Evolutionary conservation across 1,284 basidiomycete species (phyloP).

Genomic region (Ustilago tritici): DNA sequence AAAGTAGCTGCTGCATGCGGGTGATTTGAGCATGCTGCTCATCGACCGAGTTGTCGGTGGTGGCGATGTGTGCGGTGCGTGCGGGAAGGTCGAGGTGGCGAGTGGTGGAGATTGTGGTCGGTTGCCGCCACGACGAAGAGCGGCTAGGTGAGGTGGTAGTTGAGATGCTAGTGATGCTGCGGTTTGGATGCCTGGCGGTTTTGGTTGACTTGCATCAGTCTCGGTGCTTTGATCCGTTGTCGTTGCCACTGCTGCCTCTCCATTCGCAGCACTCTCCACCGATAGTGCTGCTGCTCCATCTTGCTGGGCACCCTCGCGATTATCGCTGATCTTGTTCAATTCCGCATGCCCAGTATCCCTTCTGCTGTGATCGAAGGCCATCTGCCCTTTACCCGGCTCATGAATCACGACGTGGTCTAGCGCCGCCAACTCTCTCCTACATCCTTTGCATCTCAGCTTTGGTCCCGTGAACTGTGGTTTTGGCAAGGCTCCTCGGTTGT

Average conservation of each 20-base stretch:
- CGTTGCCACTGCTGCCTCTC: slow-evolving; percentile 5
- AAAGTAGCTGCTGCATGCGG: slow-evolving; percentile 93
- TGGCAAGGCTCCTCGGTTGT: slow-evolving; percentile 37
- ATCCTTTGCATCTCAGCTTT: slow-evolving; percentile 63
- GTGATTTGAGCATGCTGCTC: slow-evolving; percentile 58
- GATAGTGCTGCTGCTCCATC: not conserved
- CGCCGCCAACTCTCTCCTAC: slow-evolving; percentile 61
- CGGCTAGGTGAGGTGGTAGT: slow-evolving; percentile 61
- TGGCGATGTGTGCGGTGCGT: not conserved
- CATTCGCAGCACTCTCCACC: not conserved
- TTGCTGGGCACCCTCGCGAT: not conserved
- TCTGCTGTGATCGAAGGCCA: slow-evolving; percentile 62
- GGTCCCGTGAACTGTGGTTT: slow-evolving; percentile 39
- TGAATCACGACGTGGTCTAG: slow-evolving; percentile 65
- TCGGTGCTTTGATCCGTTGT: not conserved
- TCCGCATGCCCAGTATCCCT: slow-evolving; percentile 32
- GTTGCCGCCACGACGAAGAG: slow-evolving; percentile 51
- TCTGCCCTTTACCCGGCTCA: slow-evolving; percentile 61
- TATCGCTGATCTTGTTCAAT: slow-evolving; percentile 5
- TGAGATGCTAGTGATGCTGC: slow-evolving; percentile 53
- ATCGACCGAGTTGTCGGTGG: not conserved
- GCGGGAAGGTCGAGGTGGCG: not conserved
- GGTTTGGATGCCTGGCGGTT: slow-evolving; percentile 38
- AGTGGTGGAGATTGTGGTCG: slow-evolving; percentile 7
- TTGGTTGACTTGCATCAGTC: not conserved